Evolutionary conservation across 192 early-diverging fungal species (phyloP).

Genomic region (Podochytrium sp.): DNA sequence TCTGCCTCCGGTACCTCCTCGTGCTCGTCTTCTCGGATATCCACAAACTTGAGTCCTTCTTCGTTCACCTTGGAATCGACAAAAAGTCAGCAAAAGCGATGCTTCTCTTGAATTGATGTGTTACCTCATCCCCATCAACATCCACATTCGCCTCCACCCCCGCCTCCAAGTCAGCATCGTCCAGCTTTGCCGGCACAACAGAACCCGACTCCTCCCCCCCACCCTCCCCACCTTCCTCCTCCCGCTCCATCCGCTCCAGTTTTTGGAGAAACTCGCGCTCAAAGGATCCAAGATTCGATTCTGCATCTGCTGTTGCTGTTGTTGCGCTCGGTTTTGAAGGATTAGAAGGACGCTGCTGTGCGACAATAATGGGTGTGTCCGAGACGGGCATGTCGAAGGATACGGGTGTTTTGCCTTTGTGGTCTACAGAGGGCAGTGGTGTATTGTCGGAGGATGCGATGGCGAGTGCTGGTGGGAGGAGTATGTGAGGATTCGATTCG

Average conservation of each 20-base stretch:
- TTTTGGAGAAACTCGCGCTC: constrained; percentile 33
- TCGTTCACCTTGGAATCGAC: constrained; percentile 84
- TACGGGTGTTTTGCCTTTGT: too few relatives aligned
- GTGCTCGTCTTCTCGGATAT: constrained; percentile 62
- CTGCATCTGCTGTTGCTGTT: constrained; percentile 18
- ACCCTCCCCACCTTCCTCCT: constrained; percentile 52
- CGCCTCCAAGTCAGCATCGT: constrained; percentile 36
- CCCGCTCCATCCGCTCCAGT: constrained; percentile 69
- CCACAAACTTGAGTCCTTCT: constrained; percentile 76
- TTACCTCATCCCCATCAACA: too few relatives aligned
- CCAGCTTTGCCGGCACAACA: too few relatives aligned
- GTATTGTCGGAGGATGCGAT: too few relatives aligned
- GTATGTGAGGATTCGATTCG: too few relatives aligned
- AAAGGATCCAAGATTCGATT: constrained; percentile 40
- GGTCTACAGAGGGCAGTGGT: too few relatives aligned
- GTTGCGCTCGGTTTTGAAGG: constrained; percentile 39
- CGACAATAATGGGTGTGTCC: too few relatives aligned
- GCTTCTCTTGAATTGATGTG: too few relatives aligned
- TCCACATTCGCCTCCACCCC: constrained; percentile 43
- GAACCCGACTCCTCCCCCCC: constrained; percentile 39
- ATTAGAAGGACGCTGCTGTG: too few relatives aligned
- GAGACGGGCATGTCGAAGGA: too few relatives aligned
- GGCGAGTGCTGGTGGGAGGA: too few relatives aligned
- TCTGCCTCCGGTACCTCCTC: constrained; percentile 51
- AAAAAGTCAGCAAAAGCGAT: constrained; percentile 47